phyloP scores from a whole-genome alignment of 2,329 filamentous ascomycete species.

The Emergomyces pasteurianus region DNA sequence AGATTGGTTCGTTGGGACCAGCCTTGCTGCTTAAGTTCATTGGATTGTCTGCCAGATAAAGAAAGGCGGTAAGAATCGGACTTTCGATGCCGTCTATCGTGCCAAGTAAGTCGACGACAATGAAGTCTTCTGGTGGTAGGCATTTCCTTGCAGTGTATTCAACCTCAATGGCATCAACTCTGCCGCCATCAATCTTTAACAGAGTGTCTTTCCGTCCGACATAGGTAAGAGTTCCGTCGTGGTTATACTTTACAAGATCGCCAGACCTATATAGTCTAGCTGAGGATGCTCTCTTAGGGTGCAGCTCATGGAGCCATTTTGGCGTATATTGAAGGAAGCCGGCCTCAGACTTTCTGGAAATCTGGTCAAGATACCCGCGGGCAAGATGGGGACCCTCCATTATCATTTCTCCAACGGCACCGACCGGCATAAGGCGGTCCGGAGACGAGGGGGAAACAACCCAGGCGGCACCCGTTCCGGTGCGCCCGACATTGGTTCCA shows the following conservation, averaged over 20 bases:
- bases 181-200: slow-evolving; percentile 73
- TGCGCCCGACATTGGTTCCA: slow-evolving; percentile 5
- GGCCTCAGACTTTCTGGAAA: slow-evolving; percentile 20
- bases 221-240: slow-evolving; percentile 62
- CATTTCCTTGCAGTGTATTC: slow-evolving; percentile 39
- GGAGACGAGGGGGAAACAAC: slow-evolving; percentile 24
- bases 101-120: not conserved
- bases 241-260: slow-evolving; percentile 60
- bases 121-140: not conserved
- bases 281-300: slow-evolving; percentile 39
- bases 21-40: slow-evolving; percentile 1
- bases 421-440: slow-evolving; percentile 26
- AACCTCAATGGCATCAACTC: slow-evolving; percentile 77
- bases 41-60: not conserved
- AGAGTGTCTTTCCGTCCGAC: slow-evolving; percentile 68
- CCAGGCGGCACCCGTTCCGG: slow-evolving; percentile 14
- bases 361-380: slow-evolving; percentile 29
- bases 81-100: not conserved
- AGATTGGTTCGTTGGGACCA: not conserved
- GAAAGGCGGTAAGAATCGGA: not conserved
- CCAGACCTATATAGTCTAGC: slow-evolving; percentile 72
- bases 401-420: slow-evolving; percentile 23
- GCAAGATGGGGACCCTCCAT: slow-evolving; percentile 28
- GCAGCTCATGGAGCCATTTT: slow-evolving; percentile 42
- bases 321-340: slow-evolving; percentile 36